phyloP scores from a whole-genome alignment of 768 basidiomycete genomes.

The Hypsizygus marmoreus region DNA sequence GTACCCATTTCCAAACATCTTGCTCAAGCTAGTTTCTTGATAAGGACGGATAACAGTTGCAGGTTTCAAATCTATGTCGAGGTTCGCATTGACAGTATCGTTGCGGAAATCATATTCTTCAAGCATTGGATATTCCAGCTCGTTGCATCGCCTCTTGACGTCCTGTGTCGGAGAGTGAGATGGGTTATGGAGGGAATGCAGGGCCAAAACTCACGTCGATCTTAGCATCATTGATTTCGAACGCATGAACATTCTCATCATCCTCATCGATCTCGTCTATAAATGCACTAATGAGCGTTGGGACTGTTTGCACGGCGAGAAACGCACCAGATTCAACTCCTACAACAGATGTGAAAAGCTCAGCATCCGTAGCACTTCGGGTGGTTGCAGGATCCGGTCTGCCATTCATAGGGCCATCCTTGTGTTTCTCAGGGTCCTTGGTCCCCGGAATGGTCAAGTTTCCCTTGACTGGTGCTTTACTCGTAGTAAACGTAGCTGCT shows the following conservation, averaged over 20 bases:
- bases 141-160: slow-evolving; percentile 95
- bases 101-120: slow-evolving; percentile 99
- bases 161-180: slow-evolving; percentile 50
- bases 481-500: slow-evolving; percentile 73
- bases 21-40: slow-evolving; percentile 96
- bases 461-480: slow-evolving; percentile 81
- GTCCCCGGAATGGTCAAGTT: slow-evolving; percentile 88
- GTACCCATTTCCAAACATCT: slow-evolving; percentile 99
- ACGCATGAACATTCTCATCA: slow-evolving; percentile 95
- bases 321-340: slow-evolving; percentile 84
- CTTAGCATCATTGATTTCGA: slow-evolving; percentile 91
- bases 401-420: slow-evolving; percentile 41
- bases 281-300: slow-evolving; percentile 2
- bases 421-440: slow-evolving; percentile 71
- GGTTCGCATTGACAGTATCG: slow-evolving; percentile 92
- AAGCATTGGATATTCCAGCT: slow-evolving; percentile 95
- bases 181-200: slow-evolving; percentile 1
- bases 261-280: slow-evolving; percentile 96
- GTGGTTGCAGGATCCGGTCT: slow-evolving; percentile 22
- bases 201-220: slow-evolving; percentile 71
- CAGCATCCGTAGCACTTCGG: slow-evolving; percentile 54
- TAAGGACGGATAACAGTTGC: slow-evolving; percentile 97
- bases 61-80: slow-evolving; percentile 98
- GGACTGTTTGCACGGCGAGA: background rate
- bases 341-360: slow-evolving; percentile 94